These are phyloP conservation scores for Asclepias syriaca DNA, from an alignment of 257 asterid species.

Conservation along the genomic window DNA sequence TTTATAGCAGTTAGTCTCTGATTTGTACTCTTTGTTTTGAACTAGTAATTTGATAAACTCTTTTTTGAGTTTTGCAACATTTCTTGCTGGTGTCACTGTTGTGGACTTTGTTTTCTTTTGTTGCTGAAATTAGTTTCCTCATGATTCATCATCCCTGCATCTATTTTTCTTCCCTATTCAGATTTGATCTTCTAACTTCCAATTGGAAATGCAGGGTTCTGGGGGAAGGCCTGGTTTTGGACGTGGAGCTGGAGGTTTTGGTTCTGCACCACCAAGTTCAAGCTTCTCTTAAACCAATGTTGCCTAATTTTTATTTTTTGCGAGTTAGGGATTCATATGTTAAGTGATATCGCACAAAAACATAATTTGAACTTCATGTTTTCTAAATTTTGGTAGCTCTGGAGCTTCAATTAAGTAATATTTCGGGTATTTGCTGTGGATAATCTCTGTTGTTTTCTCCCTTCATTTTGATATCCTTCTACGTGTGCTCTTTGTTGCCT, in stretches of 20 bases:
- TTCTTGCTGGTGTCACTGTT: background rate
- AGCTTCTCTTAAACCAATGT: conserved; percentile 23
- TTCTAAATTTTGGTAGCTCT: conserved; percentile 32
- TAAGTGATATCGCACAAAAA: conserved; percentile 2
- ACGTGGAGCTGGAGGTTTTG: conserved; percentile 59
- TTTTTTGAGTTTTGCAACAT: background rate
- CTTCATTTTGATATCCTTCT: no score
- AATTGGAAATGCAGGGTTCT: conserved; percentile 16
- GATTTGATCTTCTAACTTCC: background rate
- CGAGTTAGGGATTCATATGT: conserved; percentile 17
- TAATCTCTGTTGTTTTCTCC: background rate
- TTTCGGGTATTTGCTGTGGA: background rate
- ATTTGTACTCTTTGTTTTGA: background rate
- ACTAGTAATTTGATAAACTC: background rate
- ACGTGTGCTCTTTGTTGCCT: no score
- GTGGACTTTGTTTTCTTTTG: background rate
- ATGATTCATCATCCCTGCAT: no score
- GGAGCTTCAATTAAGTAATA: conserved; percentile 8
- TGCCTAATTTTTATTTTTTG: conserved; percentile 9
- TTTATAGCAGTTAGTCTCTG: background rate
- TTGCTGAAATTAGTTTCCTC: background rate
- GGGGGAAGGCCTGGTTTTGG: conserved; percentile 69
- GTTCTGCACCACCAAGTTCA: conserved; percentile 40
- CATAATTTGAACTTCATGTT: conserved; percentile 16
- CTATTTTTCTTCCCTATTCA: background rate